Percentiles rank a stretch among this genome's conserved stretches.
These are phyloP conservation scores for California macrophylla DNA, from an alignment of 441 rosid genomes.

Conservation along the genomic window DNA sequence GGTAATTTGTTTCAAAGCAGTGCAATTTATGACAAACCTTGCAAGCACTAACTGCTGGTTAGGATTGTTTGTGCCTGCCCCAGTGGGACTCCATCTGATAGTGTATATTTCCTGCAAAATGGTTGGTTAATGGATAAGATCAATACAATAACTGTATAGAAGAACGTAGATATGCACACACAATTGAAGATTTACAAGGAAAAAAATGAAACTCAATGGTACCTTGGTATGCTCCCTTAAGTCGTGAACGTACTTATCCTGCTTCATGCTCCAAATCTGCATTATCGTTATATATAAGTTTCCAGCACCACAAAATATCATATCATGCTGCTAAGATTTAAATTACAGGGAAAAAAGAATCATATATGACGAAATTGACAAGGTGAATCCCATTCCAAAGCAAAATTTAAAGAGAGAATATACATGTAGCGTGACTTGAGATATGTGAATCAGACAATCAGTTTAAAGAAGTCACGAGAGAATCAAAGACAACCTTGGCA, in stretches of 20 bases:
- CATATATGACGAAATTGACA: neutral
- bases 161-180: constrained; percentile 4
- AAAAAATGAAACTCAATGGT: constrained; percentile 8
- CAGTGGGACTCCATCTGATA: constrained; percentile 98
- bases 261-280: constrained; percentile 89
- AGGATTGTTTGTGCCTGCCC: constrained; percentile 82
- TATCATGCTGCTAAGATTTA: constrained; percentile 3
- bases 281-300: constrained; percentile 18
- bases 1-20: neutral
- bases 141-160: neutral
- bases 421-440: neutral
- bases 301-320: constrained; percentile 4
- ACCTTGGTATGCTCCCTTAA: constrained; percentile 85
- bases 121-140: neutral
- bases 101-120: constrained; percentile 75
- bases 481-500: constrained; percentile 57
- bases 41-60: constrained; percentile 80
- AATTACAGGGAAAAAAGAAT: neutral
- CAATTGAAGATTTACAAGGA: neutral
- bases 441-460: neutral
- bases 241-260: constrained; percentile 71
- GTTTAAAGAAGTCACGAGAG: constrained; percentile 4
- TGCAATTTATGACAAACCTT: constrained; percentile 35
- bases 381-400: neutral
- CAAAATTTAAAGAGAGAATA: neutral